Percentiles rank a stretch among this genome's conserved stretches.
Evolutionary conservation across 2,329 filamentous ascomycete genomes (phyloP).

Genomic region (Blumeriella jaapii): DNA sequence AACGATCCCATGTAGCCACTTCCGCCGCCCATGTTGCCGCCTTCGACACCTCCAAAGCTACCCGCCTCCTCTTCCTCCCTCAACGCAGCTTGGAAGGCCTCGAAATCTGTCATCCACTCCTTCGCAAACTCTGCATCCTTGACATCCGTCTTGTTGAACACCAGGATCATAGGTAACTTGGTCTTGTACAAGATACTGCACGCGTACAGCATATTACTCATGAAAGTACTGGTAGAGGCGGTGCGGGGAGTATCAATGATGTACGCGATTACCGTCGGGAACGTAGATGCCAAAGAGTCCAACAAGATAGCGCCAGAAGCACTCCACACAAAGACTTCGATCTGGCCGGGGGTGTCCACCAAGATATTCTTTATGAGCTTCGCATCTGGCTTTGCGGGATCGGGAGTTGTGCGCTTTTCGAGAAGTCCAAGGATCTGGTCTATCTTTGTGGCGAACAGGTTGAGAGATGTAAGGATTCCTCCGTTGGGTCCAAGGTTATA

Average conservation of each 20-base stretch:
- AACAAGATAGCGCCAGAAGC: constrained; percentile 90
- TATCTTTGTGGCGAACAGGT: constrained; percentile 95
- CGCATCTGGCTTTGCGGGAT: constrained; percentile 45
- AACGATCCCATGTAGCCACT: constrained; percentile 95
- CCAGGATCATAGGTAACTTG: constrained; percentile 93
- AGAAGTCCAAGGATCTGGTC: constrained; percentile 85
- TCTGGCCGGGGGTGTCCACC: constrained; percentile 93
- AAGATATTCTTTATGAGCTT: constrained; percentile 71
- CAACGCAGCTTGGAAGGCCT: constrained; percentile 83
- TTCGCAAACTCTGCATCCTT: constrained; percentile 84
- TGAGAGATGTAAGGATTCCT: constrained; percentile 88
- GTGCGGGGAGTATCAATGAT: constrained; percentile 94
- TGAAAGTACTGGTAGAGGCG: constrained; percentile 88
- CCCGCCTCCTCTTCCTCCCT: constrained; percentile 68
- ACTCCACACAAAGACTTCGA: constrained; percentile 98
- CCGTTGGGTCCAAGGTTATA: constrained; percentile 97
- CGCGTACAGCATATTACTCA: constrained; percentile 99
- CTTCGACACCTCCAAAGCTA: constrained; percentile 62
- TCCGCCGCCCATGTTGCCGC: constrained; percentile 50
- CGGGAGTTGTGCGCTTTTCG: constrained; percentile 71
- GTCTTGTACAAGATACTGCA: constrained; percentile 99
- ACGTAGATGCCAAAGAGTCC: constrained; percentile 82
- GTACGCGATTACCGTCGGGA: constrained; percentile 95
- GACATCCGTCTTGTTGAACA: constrained; percentile 98
- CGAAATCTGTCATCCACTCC: constrained; percentile 99